These are phyloP conservation scores for Fusarium temperatum DNA, from an alignment of 2,329 filamentous ascomycete species.

Conservation along the genomic window DNA sequence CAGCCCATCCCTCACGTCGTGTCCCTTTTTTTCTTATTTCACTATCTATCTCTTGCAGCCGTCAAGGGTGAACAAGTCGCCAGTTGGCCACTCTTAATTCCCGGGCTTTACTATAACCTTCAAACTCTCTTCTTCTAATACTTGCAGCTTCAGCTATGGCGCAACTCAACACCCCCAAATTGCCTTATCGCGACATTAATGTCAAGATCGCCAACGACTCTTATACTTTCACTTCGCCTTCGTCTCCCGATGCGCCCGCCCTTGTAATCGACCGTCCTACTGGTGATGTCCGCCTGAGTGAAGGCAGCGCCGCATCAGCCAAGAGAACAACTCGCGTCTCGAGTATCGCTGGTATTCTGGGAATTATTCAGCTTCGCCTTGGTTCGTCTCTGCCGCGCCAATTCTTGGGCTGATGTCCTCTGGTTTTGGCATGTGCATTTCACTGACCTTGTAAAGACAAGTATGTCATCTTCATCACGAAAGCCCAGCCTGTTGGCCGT, in stretches of 20 bases:
- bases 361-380: constrained; percentile 90
- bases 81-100: constrained; percentile 27
- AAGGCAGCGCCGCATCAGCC: constrained; percentile 77
- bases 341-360: constrained; percentile 93
- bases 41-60: constrained; percentile 21
- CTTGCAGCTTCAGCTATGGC: constrained; percentile 45
- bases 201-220: constrained; percentile 90
- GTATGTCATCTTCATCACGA: constrained; percentile 96
- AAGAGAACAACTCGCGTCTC: constrained; percentile 80
- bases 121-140: constrained; percentile 14
- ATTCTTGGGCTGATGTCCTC: constrained; percentile 9
- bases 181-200: constrained; percentile 96
- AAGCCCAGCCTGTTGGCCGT: constrained; percentile 88
- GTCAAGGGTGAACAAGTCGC: constrained; percentile 34
- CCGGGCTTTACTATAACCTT: constrained; percentile 13
- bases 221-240: constrained; percentile 97
- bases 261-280: constrained; percentile 91
- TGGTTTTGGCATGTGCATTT: constrained; percentile 15
- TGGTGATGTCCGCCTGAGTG: constrained; percentile 85
- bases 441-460: constrained; percentile 68
- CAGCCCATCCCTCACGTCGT: constrained; percentile 34
- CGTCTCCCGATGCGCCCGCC: constrained; percentile 86
- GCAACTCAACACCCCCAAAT: constrained; percentile 48
- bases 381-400: constrained; percentile 63
- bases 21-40: constrained; percentile 32